A percentile compares a stretch with the other conserved stretches of the same genome.
phyloP scores from a whole-genome alignment of 2,329 filamentous ascomycete species.

The Colletotrichum euphorbiae region DNA sequence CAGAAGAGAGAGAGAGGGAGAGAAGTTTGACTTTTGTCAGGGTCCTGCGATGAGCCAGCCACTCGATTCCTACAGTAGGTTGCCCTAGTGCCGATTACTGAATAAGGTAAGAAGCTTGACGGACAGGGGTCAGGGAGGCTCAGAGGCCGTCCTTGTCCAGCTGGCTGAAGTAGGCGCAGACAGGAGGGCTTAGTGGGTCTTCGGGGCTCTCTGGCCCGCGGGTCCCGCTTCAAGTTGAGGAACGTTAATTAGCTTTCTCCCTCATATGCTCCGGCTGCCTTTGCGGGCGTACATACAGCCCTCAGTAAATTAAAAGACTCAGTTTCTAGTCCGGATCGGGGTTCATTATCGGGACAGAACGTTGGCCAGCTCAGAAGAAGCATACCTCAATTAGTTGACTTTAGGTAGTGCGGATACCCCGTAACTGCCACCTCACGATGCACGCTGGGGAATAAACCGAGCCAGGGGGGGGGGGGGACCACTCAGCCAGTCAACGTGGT shows the following conservation, averaged over 20 bases:
- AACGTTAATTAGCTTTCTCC: not conserved
- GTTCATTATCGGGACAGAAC: not conserved
- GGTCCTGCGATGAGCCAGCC: constrained; percentile 11
- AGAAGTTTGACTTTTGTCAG: too few species aligned
- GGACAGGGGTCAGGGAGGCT: not conserved
- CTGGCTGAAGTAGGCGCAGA: constrained; percentile 30
- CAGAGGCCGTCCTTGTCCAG: constrained; percentile 25
- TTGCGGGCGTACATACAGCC: constrained; percentile 7
- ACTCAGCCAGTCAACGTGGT: constrained; percentile 12
- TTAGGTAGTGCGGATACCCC: constrained; percentile 12
- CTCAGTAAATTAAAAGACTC: not conserved
- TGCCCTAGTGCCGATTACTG: constrained; percentile 12
- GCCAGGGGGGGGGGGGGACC: not conserved
- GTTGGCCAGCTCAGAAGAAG: constrained; percentile 1
- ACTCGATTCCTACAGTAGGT: not conserved
- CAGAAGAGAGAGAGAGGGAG: not conserved
- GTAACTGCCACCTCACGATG: constrained; percentile 1
- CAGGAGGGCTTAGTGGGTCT: constrained; percentile 12
- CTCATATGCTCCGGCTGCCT: not conserved
- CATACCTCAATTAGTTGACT: constrained; percentile 19
- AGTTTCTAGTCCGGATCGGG: not conserved
- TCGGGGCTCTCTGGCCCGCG: not conserved
- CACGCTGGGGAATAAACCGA: not conserved
- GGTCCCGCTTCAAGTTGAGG: not conserved
- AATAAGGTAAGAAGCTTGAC: constrained; percentile 2